Evolutionary conservation across 129 eudicot genomes (phyloP).

Genomic region (Silybum marianum): DNA sequence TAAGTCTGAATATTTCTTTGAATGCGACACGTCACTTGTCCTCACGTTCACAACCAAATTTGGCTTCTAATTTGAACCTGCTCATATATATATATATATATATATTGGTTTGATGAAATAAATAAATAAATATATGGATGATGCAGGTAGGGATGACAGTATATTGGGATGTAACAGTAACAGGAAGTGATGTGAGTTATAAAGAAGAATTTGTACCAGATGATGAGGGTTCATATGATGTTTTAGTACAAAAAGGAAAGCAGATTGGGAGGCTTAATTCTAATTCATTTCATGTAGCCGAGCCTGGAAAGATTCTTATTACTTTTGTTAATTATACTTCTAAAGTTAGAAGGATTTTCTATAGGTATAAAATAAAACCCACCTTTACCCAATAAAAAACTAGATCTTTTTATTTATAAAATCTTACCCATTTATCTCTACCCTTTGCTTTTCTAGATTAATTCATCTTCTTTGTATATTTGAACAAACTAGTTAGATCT

Average conservation of each 20-base stretch:
- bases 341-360: conserved; percentile 60
- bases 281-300: conserved; percentile 75
- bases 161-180: conserved; percentile 73
- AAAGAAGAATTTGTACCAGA: conserved; percentile 83
- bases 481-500: no score
- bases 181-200: conserved; percentile 67
- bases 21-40: no score
- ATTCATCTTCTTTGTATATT: no score
- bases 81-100: no score
- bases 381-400: conserved; percentile 19
- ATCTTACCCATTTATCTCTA: no score
- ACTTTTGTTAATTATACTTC: conserved; percentile 53
- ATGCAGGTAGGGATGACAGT: conserved; percentile 63
- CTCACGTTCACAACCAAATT: no score
- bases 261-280: conserved; percentile 50
- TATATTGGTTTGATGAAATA: no score
- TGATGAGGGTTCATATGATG: conserved; percentile 84
- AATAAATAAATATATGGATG: no score
- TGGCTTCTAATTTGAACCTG: no score
- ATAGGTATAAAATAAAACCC: conserved; percentile 63
- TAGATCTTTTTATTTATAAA: conserved; percentile 9
- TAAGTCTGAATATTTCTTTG: no score
- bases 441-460: no score
- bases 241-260: conserved; percentile 63
- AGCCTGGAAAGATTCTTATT: conserved; percentile 77